These are phyloP conservation scores for Geranium brycei DNA, from an alignment of 345 rosid genomes.

Conservation along the genomic window DNA sequence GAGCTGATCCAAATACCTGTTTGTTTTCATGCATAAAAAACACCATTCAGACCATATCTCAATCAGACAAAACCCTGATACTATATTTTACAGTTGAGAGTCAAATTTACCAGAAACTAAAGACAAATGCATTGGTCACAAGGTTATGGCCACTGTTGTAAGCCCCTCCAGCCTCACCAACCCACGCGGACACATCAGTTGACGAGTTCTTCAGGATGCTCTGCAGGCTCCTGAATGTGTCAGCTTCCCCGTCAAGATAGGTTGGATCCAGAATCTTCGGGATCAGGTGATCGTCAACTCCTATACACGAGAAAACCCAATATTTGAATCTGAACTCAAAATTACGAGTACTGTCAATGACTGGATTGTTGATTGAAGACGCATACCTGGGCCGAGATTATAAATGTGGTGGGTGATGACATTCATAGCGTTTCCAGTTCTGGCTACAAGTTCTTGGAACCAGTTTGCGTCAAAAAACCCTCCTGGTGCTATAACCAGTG, in stretches of 20 bases:
- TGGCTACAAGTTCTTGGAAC: conserved; percentile 22
- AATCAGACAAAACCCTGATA: background rate
- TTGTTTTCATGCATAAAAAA: background rate
- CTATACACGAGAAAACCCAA: conserved; percentile 12
- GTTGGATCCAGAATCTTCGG: conserved; percentile 35
- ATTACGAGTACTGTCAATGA: too few species aligned
- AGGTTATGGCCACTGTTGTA: conserved; percentile 35
- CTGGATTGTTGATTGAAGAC: too few species aligned
- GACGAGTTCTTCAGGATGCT: conserved; percentile 22
- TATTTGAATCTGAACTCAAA: too few species aligned
- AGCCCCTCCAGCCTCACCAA: conserved; percentile 59
- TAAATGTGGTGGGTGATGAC: conserved; percentile 48
- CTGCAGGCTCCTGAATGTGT: conserved; percentile 20
- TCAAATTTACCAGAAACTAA: conserved; percentile 35
- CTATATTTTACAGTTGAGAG: background rate
- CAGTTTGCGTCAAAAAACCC: conserved; percentile 38
- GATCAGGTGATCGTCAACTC: conserved; percentile 28
- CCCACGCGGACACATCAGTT: conserved; percentile 43
- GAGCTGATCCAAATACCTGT: conserved; percentile 50
- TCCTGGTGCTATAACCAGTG: conserved; percentile 34
- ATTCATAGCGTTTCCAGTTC: conserved; percentile 20
- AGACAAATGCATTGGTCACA: conserved; percentile 40
- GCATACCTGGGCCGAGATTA: conserved; percentile 39
- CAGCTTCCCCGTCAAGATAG: conserved; percentile 19
- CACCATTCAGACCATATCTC: background rate